Conservation (phyloP, 2,329 filamentous ascomycete species). For the Botrytis paeoniae region DNA sequence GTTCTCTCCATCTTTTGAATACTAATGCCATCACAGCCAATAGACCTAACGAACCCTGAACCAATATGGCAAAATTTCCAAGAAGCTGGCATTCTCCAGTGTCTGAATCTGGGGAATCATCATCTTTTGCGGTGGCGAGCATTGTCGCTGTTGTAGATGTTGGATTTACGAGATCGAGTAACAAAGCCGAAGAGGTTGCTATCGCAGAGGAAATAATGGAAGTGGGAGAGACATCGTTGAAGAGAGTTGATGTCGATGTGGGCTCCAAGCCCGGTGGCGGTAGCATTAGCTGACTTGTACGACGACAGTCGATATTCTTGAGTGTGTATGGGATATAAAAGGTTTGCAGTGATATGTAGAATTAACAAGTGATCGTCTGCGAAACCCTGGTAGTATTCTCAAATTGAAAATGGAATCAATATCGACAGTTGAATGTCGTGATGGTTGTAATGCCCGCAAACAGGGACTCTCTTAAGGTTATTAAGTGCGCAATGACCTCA, state of each 20-base stretch:
- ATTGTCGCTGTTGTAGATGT: conserved; percentile 32
- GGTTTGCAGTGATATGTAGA: not conserved
- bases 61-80: conserved; percentile 84
- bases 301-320: conserved; percentile 8
- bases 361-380: not conserved
- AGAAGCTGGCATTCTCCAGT: conserved; percentile 81
- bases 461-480: conserved; percentile 15
- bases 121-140: conserved; percentile 10
- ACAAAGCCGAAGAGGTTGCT: conserved; percentile 33
- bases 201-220: conserved; percentile 27
- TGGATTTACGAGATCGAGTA: conserved; percentile 36
- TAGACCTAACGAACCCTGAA: conserved; percentile 81
- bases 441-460: not conserved
- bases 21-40: conserved; percentile 84
- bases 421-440: not conserved
- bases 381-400: not conserved
- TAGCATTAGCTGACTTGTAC: conserved; percentile 29
- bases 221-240: conserved; percentile 30
- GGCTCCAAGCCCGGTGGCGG: conserved; percentile 35
- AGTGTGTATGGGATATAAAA: not conserved
- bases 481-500: conserved; percentile 10
- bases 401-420: not conserved
- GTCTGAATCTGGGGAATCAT: conserved; percentile 31
- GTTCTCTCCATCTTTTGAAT: conserved; percentile 88
- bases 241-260: conserved; percentile 24